Percentiles rank a stretch among this genome's conserved stretches.
Conservation (phyloP, 169 alveolate genomes). For the Plasmodium cynomolgi region DNA sequence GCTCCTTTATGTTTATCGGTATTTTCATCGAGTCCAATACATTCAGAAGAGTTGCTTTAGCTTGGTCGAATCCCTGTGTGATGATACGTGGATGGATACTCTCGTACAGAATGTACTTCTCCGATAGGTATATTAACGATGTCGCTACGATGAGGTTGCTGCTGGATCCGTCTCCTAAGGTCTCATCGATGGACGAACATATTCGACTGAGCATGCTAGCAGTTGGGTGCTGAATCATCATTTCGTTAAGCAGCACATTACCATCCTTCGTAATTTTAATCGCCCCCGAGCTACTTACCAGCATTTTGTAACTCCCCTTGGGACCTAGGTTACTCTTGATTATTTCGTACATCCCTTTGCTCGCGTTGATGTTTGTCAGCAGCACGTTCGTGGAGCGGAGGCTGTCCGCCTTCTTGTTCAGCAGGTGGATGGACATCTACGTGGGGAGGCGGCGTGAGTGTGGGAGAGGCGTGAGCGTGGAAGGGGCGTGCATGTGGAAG, state of each 20-base stretch:
- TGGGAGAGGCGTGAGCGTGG: not conserved
- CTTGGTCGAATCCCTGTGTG: slow-evolving; percentile 97
- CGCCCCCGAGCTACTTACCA: slow-evolving; percentile 97
- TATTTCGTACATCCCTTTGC: slow-evolving; percentile 97
- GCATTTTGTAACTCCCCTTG: slow-evolving; percentile 99
- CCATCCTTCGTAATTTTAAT: slow-evolving; percentile 98
- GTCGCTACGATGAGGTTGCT: slow-evolving; percentile 96
- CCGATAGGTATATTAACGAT: slow-evolving; percentile 91
- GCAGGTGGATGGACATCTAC: slow-evolving; percentile 85
- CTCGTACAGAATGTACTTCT: slow-evolving; percentile 86
- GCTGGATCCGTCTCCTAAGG: slow-evolving; percentile 99
- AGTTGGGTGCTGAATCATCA: slow-evolving; percentile 99
- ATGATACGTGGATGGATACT: slow-evolving; percentile 98
- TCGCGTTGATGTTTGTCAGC: slow-evolving; percentile 97
- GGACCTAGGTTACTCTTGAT: slow-evolving; percentile 98
- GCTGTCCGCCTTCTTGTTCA: slow-evolving; percentile 97
- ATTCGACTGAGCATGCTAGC: slow-evolving; percentile 99
- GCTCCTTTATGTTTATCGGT: slow-evolving; percentile 51
- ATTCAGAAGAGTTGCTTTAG: slow-evolving; percentile 91
- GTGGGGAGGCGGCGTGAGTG: not conserved
- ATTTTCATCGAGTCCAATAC: slow-evolving; percentile 90
- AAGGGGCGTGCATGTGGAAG: not conserved
- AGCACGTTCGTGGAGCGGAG: slow-evolving; percentile 96
- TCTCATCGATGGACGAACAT: slow-evolving; percentile 99
- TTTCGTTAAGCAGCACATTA: slow-evolving; percentile 96